Percentiles rank a stretch among this genome's conserved stretches.
Conservation (phyloP, 1,284 basidiomycete genomes). For the Anthracocystis walkeri region DNA sequence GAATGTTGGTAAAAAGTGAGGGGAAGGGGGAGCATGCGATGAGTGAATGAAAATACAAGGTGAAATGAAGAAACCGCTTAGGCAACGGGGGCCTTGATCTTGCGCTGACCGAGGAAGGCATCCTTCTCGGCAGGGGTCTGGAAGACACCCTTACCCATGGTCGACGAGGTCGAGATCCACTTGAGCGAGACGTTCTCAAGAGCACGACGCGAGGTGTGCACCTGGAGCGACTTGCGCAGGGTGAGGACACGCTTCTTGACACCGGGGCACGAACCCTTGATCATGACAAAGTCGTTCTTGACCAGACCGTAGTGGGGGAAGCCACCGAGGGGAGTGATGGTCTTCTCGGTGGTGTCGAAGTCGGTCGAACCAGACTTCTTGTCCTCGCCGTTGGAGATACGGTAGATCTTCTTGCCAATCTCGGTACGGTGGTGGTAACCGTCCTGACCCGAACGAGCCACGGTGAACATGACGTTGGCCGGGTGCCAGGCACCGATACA, state of each 20-base stretch:
- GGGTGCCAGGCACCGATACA: conserved; percentile 99
- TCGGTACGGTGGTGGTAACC: conserved; percentile 97
- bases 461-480: conserved; percentile 99
- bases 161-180: conserved; percentile 97
- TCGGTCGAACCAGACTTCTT: conserved; percentile 88
- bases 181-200: conserved; percentile 98
- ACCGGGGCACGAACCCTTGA: conserved; percentile 82
- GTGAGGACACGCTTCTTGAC: conserved; percentile 98
- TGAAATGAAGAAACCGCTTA: conserved; percentile 39
- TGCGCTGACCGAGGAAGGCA: conserved; percentile 83
- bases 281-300: conserved; percentile 96
- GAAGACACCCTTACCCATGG: conserved; percentile 88
- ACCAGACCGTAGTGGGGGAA: conserved; percentile 99
- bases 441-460: conserved; percentile 98
- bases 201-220: conserved; percentile 68
- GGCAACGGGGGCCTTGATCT: conserved; percentile 48
- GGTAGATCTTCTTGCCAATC: conserved; percentile 95
- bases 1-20: conserved; percentile 16
- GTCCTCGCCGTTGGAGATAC: conserved; percentile 85
- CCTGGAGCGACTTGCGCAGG: conserved; percentile 69
- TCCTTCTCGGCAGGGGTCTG: conserved; percentile 95
- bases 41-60: conserved; percentile 16
- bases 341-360: conserved; percentile 75
- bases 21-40: conserved; percentile 24
- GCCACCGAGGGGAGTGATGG: conserved; percentile 97